Base-by-base conservation (phyloP, 2,329 filamentous ascomycete species). In the Ambrosiella beaveri region DNA sequence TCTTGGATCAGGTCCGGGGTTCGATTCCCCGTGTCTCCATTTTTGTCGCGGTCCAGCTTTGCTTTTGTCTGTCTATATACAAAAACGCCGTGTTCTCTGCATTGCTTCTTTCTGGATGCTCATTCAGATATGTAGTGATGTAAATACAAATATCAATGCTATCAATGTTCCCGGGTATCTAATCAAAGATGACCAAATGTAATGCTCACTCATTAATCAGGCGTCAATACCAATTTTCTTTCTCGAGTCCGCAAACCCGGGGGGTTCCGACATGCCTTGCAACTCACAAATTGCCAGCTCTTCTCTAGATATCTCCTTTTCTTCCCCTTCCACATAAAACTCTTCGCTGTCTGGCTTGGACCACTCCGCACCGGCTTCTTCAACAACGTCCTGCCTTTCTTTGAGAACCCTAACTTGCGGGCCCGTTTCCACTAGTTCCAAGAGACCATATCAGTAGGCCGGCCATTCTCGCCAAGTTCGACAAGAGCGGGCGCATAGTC, bases 401-500 rank as follows among this genome's bases (percentile, higher is more conserved):
- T 40, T 15, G n/a, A 55, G 19, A 58, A 7, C 40, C 37, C n/a
- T 17, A 45, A 17, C 19, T 36, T 51, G 3, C 27, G 2, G 9
- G 17, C 17, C 47, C 8, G 11, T 11, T 11, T 12, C 27, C 3
- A 9, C 57, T 59, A 59, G 13, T 53, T 64, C 73, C 74, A 80
- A 6, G 75, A 77, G 12, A 81, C 68, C 57, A 79, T 64, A 40
- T 74, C 78, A 5, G 71, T 68, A 65, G 78, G 73, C 19, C 72
- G 69, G n/a, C 78, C 77, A 50, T 73, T 61, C 53, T 74, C 75
- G 58, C 79, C 76, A 40, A 79, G 61, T 59, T 77, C 71, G 4
- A 81, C 76, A 40, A 80, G 66, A 15, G 76, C 71, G 0, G 77
- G 75, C 12, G 73, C 73, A 63, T 74, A 78, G 60, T 79, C 77